Evolutionary conservation across 495 filamentous ascomycete species (phyloP).

Genomic region (Hypomontagnella monticulosa): DNA sequence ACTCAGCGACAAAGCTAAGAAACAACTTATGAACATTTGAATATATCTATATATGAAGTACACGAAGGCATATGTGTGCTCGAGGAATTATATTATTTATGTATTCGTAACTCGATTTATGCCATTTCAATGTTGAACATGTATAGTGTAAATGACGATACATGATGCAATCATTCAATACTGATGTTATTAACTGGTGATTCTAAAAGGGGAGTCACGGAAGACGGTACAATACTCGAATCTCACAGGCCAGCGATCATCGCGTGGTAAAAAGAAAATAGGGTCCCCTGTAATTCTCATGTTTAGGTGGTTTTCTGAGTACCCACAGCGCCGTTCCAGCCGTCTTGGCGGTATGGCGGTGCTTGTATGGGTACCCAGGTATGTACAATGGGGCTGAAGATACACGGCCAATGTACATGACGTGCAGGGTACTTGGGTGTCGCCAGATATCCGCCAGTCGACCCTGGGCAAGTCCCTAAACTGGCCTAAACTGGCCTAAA

Average conservation of each 20-base stretch:
- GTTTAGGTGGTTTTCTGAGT: slow-evolving; percentile 4
- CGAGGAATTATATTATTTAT: neutral
- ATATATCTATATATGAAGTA: neutral
- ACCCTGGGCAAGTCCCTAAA: neutral
- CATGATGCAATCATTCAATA: too few species aligned
- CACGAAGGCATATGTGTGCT: neutral
- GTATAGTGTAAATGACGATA: too few species aligned
- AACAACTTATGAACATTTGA: neutral
- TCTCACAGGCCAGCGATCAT: too few species aligned
- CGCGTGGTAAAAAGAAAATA: too few species aligned
- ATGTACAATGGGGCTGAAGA: slow-evolving; percentile 5
- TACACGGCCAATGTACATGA: neutral
- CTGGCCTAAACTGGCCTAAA: slow-evolving; percentile 9
- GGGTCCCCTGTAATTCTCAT: neutral
- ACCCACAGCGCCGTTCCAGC: slow-evolving; percentile 26
- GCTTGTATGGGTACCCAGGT: slow-evolving; percentile 1
- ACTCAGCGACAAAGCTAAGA: neutral
- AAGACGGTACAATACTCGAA: neutral
- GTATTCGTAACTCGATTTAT: neutral
- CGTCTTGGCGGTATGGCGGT: slow-evolving; percentile 26
- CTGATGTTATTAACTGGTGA: too few species aligned
- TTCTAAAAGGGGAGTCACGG: neutral
- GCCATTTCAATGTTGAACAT: too few species aligned
- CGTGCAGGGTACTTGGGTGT: neutral
- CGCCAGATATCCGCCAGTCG: neutral